phyloP scores from a whole-genome alignment of 352 stramenopile species.

The Pythium vanterpoolii region DNA sequence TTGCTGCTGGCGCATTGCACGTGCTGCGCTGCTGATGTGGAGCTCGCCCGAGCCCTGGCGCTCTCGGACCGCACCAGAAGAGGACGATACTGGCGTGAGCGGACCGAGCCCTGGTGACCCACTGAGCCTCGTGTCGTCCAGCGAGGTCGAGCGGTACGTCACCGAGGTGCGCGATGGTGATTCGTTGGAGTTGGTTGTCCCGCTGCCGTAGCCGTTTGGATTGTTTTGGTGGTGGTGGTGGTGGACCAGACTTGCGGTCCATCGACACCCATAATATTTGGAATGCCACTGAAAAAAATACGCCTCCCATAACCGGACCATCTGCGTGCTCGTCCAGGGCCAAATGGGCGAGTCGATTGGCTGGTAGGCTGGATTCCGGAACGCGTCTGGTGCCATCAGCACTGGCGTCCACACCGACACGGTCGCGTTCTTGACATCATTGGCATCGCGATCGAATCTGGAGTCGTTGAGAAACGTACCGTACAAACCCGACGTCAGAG shows the following conservation, averaged over 20 bases:
- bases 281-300: slow-evolving; percentile 88
- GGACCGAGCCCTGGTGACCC: not conserved
- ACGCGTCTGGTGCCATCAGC: slow-evolving; percentile 43
- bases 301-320: slow-evolving; percentile 75
- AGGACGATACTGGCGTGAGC: not conserved
- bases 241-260: slow-evolving; percentile 54
- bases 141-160: not conserved
- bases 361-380: slow-evolving; percentile 51
- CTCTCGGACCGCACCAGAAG: not conserved
- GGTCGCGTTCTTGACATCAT: slow-evolving; percentile 45
- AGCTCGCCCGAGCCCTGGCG: slow-evolving; percentile 13
- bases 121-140: not conserved
- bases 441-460: slow-evolving; percentile 61
- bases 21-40: not conserved
- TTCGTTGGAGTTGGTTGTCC: not conserved
- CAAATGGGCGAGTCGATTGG: slow-evolving; percentile 56
- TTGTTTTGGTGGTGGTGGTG: slow-evolving; percentile 15
- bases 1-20: not conserved
- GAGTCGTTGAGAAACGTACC: slow-evolving; percentile 84
- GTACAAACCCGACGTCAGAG: slow-evolving; percentile 76
- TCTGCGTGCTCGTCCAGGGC: slow-evolving; percentile 77
- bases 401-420: slow-evolving; percentile 83
- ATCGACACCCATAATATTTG: slow-evolving; percentile 78
- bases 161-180: not conserved
- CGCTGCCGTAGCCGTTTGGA: not conserved